Evolutionary conservation across 1,284 basidiomycete genomes (phyloP), one percentile per base, ranked within the genome.

Genomic region (Athelia sp.): DNA sequence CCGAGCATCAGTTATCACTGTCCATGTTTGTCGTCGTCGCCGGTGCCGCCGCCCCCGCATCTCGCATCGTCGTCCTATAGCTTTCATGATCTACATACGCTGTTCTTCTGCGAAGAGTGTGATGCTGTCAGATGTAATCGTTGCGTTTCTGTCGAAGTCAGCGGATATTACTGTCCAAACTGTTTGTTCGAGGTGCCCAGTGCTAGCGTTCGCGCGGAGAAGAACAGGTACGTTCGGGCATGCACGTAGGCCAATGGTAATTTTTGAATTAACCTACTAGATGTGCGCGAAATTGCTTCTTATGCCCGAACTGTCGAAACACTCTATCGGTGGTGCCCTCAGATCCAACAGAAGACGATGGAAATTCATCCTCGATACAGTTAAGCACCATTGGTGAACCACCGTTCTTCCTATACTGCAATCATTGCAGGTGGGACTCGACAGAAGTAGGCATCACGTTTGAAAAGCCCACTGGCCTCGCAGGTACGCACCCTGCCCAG

Each of bases 51-150:
- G 13, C 84, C 87, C 6, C 84, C 90, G 0, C 82, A 85, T 53
- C 73, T 87, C 0, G 70, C 80, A 6, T 90, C 90, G 1, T 87
- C 90, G 0, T 78, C 82, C 0, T 75, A 80, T 58, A 84, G 79
- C 56, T 92, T 93, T 64, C 90, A 95, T 58, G 80, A 87, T 2
- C 78, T 99, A 9, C 80, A 90, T 55, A 79, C 80, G 18, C 83
- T 99, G 15, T 97, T 93, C 71, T 99, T 98, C 67, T 99, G 97
- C 68, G 95, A 98, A 67, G 96, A 98, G 76, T 99, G 97, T 69
- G 94, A 98, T 65, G 86, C 89, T 1, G 82, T 99, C 38, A 75
- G 94, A 49, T 99, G 97, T 64, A 89, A 95, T 62, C 81, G 86
- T 56, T 99, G 97, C 60, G 90, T 97, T 8, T 81, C 85, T 3